A percentile compares a stretch with the other conserved stretches of the same genome.
Evolutionary conservation across 2,329 filamentous ascomycete genomes (phyloP).

Genomic region (Coniochaeta sp.): DNA sequence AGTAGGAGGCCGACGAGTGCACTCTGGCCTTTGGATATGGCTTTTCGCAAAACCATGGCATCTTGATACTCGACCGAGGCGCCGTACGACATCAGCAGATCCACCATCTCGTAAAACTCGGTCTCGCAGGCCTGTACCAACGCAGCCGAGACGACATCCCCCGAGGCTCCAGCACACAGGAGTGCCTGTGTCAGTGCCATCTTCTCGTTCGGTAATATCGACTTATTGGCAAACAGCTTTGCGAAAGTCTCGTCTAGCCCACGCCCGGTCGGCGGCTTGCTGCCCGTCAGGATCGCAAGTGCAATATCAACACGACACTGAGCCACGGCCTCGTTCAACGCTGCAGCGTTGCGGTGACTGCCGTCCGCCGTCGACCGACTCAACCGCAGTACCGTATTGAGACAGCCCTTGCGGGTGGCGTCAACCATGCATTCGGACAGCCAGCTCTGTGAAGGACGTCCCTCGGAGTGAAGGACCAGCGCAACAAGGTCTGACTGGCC

Average conservation of each 20-base stretch:
- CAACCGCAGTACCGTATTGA: constrained; percentile 41
- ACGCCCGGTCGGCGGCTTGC: constrained; percentile 39
- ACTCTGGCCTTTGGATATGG: constrained; percentile 37
- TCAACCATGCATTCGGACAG: constrained; percentile 45
- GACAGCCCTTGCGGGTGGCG: constrained; percentile 37
- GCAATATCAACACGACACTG: constrained; percentile 45
- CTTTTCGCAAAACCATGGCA: constrained; percentile 39
- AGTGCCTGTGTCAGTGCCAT: constrained; percentile 46
- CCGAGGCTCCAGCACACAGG: constrained; percentile 50
- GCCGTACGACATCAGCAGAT: constrained; percentile 43
- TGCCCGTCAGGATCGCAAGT: constrained; percentile 46
- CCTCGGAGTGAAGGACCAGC: constrained; percentile 41
- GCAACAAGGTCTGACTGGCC: constrained; percentile 37
- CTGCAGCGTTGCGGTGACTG: constrained; percentile 42
- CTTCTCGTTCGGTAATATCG: constrained; percentile 40
- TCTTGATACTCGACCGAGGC: constrained; percentile 48
- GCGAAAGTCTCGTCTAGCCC: constrained; percentile 44
- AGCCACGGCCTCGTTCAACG: constrained; percentile 41
- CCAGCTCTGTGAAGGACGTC: constrained; percentile 32
- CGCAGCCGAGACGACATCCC: constrained; percentile 39
- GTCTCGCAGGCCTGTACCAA: constrained; percentile 40
- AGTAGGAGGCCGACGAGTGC: constrained; percentile 41
- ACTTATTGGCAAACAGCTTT: constrained; percentile 35
- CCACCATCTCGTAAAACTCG: constrained; percentile 47
- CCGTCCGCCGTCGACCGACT: constrained; percentile 46